A percentile compares a stretch with the other conserved stretches of the same genome.
These are phyloP conservation scores for Aspergillus fumigatiaffinis DNA, from an alignment of 2,329 filamentous ascomycete genomes.

Conservation along the genomic window DNA sequence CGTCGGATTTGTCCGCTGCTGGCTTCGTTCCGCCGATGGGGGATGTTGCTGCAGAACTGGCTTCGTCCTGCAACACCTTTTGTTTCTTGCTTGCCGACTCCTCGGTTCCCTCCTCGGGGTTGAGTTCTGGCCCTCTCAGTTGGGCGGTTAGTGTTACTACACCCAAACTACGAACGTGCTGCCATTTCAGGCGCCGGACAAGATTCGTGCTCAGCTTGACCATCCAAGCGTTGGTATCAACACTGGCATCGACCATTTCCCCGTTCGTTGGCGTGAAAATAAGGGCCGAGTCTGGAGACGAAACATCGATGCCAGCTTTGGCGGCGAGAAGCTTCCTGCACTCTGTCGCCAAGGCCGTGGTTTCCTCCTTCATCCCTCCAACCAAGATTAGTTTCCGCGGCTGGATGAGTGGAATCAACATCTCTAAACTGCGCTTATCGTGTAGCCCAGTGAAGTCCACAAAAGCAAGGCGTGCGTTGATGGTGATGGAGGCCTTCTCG, in stretches of 20 bases:
- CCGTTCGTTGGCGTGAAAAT: slow-evolving; percentile 82
- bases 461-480: slow-evolving; percentile 75
- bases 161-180: slow-evolving; percentile 82
- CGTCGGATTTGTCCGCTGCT: slow-evolving; percentile 28
- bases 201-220: slow-evolving; percentile 83
- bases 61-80: slow-evolving; percentile 48
- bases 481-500: slow-evolving; percentile 58
- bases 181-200: slow-evolving; percentile 87
- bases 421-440: slow-evolving; percentile 88
- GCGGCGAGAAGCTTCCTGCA: slow-evolving; percentile 64
- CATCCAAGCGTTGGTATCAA: slow-evolving; percentile 96
- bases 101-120: slow-evolving; percentile 33
- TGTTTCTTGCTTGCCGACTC: slow-evolving; percentile 49
- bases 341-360: slow-evolving; percentile 70
- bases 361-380: slow-evolving; percentile 75
- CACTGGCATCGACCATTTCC: slow-evolving; percentile 75
- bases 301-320: slow-evolving; percentile 32
- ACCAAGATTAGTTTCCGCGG: slow-evolving; percentile 94
- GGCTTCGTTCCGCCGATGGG: slow-evolving; percentile 18
- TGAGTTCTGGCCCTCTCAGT: slow-evolving; percentile 49
- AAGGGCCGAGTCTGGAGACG: slow-evolving; percentile 55
- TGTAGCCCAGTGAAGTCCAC: slow-evolving; percentile 91
- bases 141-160: slow-evolving; percentile 89
- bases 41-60: slow-evolving; percentile 26
- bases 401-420: slow-evolving; percentile 89